These are phyloP conservation scores for Talaromyces ruber DNA, from an alignment of 495 filamentous ascomycete genomes.

Conservation along the genomic window DNA sequence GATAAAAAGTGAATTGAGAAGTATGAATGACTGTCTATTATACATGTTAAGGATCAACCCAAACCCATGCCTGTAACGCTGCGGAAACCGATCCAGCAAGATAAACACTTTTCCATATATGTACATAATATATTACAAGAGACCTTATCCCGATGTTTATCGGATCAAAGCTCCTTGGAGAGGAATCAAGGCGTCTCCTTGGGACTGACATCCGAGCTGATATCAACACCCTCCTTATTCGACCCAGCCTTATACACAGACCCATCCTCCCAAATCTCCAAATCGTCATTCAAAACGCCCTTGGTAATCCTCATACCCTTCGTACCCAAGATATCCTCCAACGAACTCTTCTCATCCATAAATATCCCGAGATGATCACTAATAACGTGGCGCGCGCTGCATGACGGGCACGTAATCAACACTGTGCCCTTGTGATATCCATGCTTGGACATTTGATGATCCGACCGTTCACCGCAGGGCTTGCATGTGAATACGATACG, in stretches of 20 bases:
- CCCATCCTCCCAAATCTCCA: conserved; percentile 65
- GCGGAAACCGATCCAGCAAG: not conserved
- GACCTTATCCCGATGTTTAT: not conserved
- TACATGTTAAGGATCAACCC: conserved; percentile 1
- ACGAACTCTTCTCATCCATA: conserved; percentile 27
- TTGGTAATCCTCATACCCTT: conserved; percentile 24
- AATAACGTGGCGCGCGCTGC: conserved; percentile 82
- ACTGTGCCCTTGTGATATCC: conserved; percentile 87
- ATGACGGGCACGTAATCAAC: conserved; percentile 76
- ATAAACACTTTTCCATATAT: not conserved
- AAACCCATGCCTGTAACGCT: conserved; percentile 1
- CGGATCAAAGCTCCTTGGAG: not conserved
- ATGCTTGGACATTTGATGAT: conserved; percentile 78
- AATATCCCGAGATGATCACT: conserved; percentile 68
- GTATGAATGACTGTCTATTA: not conserved
- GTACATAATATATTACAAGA: not conserved
- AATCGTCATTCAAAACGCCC: conserved; percentile 40
- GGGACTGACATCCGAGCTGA: not conserved
- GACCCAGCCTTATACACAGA: conserved; percentile 18
- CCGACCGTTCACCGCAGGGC: conserved; percentile 66
- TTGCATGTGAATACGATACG: conserved; percentile 86
- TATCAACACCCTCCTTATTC: conserved; percentile 6
- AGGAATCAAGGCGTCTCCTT: not conserved
- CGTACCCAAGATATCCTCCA: conserved; percentile 27
- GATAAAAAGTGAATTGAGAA: not conserved